Base-by-base conservation (phyloP, 257 asterid species). In the Asclepias syriaca region DNA sequence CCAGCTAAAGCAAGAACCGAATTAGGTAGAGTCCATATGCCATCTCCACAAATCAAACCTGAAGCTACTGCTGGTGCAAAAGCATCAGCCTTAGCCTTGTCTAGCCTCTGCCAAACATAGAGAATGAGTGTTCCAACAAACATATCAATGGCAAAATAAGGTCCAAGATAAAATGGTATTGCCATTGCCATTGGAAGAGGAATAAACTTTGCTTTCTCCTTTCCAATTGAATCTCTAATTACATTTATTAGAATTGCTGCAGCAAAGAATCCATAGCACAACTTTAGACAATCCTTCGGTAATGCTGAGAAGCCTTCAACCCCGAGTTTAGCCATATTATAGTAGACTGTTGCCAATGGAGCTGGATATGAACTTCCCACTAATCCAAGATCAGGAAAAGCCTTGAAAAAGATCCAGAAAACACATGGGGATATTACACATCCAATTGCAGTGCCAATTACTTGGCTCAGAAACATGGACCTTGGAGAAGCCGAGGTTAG, bases 161-260 rank as follows among this genome's bases (percentile, higher is more conserved):
- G 74, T 4, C 96, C 96, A 59, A 85, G 48, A 51, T 84, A 87
- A 73, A 87, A 87, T 0, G 96, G 94, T 50, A 87, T 86, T 0
- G 96, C 96, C 96, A 89, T 89, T 3, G 93, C 93, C 91, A 89
- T 87, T 3, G 96, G 96, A 48, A 87, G 73, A 3, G 94, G 94
- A 40, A 89, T 77, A 56, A 79, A 89, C 85, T 81, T 72, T 0
- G 85, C 76, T 54, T 80, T 65, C 43, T 77, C 71, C 78, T 81
- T 80, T 2, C 96, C 96, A 51, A 79, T n/a, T 22, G 75, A 67
- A 58, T 89, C 96, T 68, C 87, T 81, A 1, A 83, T 71, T 18
- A 72, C 9, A 74, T 89, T 89, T 68, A 87, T 79, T 9, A 81
- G 63, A 37, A 89, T 77, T 32, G 96, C 88, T 22, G 83, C 88